Evolutionary conservation across 2,329 filamentous ascomycete species (phyloP), one percentile per base, ranked within the genome.

Genomic region (Sporothrix inflata): DNA sequence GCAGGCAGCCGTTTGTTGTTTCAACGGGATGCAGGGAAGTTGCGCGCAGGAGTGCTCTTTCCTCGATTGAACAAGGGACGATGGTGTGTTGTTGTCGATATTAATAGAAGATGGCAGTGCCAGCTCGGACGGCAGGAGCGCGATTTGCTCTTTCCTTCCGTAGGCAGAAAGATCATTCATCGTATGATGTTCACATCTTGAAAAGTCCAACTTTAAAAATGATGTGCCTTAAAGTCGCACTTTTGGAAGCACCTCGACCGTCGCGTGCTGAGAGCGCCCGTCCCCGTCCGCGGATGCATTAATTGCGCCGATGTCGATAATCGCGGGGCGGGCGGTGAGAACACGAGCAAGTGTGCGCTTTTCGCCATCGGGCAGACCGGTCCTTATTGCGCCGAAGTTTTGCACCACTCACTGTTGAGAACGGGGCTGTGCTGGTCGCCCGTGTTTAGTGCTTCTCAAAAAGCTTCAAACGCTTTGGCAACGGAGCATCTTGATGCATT

Each of bases 231-330:
- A 8, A 14, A n/a, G 19, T 21, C 8, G 9, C 57, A 5, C 34
- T n/a, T 21, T 40, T 21, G 19, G 30, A 4, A 16, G 16, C 19
- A 9, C 9, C 12, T 42, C 24, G 8, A 21, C 38, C 38, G n/a
- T 45, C 21, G 34, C 60, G n/a, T 8, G 21, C 16, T 42, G 11
- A 27, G 21, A 45, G 21, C 1, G n/a, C 5, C 60, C 60, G 21
- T 45, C 21, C 38, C 38, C 38, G 60, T 65, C 21, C 57, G 19
- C 57, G 57, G 57, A 42, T 63, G 57, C 60, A 65, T 65, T 21
- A 24, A 65, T 65, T 65, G 27, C 12, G 11, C 60, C 38, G 57
- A 45, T 45, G 12, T 9, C 27, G n/a, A 40, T 42, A 16, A 12
- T 45, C 60, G 38, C 60, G 60, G 57, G 38, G 57, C 38, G 53